phyloP scores from a whole-genome alignment of 83 land plant genomes.

The Diphasiastrum complanatum region DNA sequence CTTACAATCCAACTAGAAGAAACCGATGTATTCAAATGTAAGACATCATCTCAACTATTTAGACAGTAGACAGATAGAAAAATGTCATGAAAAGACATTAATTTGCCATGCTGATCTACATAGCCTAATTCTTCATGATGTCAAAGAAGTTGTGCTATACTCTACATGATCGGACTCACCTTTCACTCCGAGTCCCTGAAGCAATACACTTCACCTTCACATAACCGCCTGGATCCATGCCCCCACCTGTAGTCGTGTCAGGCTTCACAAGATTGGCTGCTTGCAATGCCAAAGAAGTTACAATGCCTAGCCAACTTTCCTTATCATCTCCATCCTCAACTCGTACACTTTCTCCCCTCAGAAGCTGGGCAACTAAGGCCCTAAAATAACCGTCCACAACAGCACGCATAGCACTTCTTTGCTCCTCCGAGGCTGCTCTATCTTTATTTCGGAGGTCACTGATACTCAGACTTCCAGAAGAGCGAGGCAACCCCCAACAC shows the following conservation, averaged over 20 bases:
- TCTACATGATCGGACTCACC: no score
- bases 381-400: conserved; percentile 72
- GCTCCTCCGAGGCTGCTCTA: conserved; percentile 32
- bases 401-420: conserved; percentile 49
- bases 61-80: no score
- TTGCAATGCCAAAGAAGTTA: conserved; percentile 59
- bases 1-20: no score
- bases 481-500: conserved; percentile 35
- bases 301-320: conserved; percentile 57
- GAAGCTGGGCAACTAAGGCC: conserved; percentile 70
- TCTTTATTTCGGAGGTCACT: conserved; percentile 33
- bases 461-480: conserved; percentile 38
- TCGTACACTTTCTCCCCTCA: conserved; percentile 54
- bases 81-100: no score
- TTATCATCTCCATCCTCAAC: conserved; percentile 21
- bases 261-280: conserved; percentile 69
- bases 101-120: no score
- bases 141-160: no score
- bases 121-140: no score
- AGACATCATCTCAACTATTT: no score
- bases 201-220: conserved; percentile 79
- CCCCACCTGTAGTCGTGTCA: conserved; percentile 66
- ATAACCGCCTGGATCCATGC: conserved; percentile 85
- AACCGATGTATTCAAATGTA: no score
- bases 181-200: conserved; percentile 53